Percentiles rank a stretch among this genome's conserved stretches.
Evolutionary conservation across 495 filamentous ascomycete species (phyloP).

Genomic region (Trichoderma reesei): DNA sequence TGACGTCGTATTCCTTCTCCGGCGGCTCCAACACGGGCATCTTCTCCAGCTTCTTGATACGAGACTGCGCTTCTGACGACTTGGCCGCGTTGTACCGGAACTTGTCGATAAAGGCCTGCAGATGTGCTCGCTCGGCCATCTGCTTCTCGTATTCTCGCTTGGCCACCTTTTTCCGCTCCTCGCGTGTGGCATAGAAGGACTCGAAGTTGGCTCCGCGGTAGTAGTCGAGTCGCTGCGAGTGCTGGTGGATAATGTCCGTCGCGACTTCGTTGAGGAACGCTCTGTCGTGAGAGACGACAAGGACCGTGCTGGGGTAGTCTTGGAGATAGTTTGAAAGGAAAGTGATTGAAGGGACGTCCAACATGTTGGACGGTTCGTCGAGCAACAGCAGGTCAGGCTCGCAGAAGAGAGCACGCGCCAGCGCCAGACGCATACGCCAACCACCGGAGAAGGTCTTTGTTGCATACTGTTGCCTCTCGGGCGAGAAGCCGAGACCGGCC

Average conservation of each 20-base stretch:
- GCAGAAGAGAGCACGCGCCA: conserved; percentile 94
- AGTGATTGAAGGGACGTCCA: conserved; percentile 99
- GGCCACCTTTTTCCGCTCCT: conserved; percentile 92
- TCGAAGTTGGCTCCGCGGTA: conserved; percentile 98
- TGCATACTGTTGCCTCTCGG: conserved; percentile 82
- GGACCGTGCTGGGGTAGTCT: conserved; percentile 82
- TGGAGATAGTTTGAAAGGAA: conserved; percentile 97
- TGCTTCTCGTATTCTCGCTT: conserved; percentile 99
- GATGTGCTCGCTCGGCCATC: conserved; percentile 83
- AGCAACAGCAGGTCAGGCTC: conserved; percentile 94
- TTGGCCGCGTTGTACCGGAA: conserved; percentile 99
- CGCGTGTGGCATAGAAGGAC: conserved; percentile 94
- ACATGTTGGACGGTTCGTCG: conserved; percentile 99
- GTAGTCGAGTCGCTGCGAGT: conserved; percentile 94
- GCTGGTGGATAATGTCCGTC: conserved; percentile 99
- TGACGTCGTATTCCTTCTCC: conserved; percentile 88
- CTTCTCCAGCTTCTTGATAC: conserved; percentile 97
- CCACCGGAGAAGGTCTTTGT: conserved; percentile 98
- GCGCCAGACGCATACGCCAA: conserved; percentile 97
- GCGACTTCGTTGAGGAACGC: conserved; percentile 98
- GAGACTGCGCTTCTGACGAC: conserved; percentile 92
- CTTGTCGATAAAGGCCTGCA: conserved; percentile 96
- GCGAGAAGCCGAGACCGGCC: conserved; percentile 92
- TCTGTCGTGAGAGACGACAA: conserved; percentile 98
- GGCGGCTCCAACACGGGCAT: conserved; percentile 89